Evolutionary conservation across 805 yeast genomes (phyloP).

Genomic region (Hanseniaspora vineae): DNA sequence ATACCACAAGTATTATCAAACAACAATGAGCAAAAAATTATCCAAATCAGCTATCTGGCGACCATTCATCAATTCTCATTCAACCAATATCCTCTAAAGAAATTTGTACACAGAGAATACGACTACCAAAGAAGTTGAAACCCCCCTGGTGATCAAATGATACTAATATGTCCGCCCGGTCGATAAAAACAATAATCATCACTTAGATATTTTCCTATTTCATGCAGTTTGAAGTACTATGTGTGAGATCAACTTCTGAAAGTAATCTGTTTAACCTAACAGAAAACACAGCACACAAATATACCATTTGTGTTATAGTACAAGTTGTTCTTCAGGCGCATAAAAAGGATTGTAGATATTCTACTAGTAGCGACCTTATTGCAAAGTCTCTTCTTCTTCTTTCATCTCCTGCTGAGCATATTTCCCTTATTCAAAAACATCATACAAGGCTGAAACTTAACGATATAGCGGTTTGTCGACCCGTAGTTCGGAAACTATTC

Average conservation of each 20-base stretch:
- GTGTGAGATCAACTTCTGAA: too few species aligned
- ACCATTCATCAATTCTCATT: conserved; percentile 29
- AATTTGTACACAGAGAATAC: conserved; percentile 26
- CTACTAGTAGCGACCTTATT: too few species aligned
- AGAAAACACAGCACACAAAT: not conserved
- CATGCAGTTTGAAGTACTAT: too few species aligned
- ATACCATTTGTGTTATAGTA: not conserved
- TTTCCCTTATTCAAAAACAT: not conserved
- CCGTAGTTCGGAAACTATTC: conserved; percentile 9
- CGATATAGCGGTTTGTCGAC: conserved; percentile 14
- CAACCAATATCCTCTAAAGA: conserved; percentile 20
- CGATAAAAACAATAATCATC: conserved; percentile 27
- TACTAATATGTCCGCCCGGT: conserved; percentile 39
- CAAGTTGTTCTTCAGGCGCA: not conserved
- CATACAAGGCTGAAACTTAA: conserved; percentile 39
- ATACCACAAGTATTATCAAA: not conserved
- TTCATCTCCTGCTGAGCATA: not conserved
- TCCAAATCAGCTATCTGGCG: conserved; percentile 26
- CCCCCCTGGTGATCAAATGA: conserved; percentile 14
- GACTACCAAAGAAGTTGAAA: conserved; percentile 7
- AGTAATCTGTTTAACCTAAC: too few species aligned
- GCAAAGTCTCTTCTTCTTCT: not conserved
- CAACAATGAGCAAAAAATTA: conserved; percentile 2
- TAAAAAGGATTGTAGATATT: too few species aligned
- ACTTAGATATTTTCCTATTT: conserved; percentile 3